phyloP scores from a whole-genome alignment of 371 early-diverging fungal genomes.

The Mortierella sp. region DNA sequence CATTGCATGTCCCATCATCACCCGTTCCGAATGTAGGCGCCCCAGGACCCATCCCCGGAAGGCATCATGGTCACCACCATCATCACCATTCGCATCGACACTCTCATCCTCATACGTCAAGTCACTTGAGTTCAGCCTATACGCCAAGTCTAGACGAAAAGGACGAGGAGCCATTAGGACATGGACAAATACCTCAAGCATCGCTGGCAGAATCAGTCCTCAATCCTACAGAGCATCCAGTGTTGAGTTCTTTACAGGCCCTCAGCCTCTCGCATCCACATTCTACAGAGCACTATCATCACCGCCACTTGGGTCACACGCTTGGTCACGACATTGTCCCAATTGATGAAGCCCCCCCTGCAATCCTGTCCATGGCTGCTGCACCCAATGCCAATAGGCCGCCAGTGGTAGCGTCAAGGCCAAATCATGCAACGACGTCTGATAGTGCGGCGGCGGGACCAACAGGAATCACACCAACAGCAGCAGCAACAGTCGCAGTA shows the following conservation, averaged over 20 bases:
- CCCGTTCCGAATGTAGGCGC: conserved; percentile 4
- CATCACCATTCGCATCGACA: conserved; percentile 15
- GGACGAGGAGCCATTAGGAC: background rate
- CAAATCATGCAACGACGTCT: background rate
- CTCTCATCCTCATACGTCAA: conserved; percentile 26
- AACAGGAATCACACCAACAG: too few relatives aligned
- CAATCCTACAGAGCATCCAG: conserved; percentile 40
- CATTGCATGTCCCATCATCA: conserved; percentile 18
- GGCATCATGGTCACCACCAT: conserved; percentile 21
- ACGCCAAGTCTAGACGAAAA: conserved; percentile 18
- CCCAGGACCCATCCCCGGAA: conserved; percentile 7
- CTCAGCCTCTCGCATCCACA: conserved; percentile 37
- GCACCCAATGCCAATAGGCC: too few relatives aligned
- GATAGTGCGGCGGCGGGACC: too few relatives aligned
- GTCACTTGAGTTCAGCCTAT: conserved; percentile 34
- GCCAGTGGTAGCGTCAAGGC: too few relatives aligned
- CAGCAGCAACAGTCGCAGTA: too few relatives aligned
- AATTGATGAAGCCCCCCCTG: conserved; percentile 7
- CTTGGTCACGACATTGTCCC: conserved; percentile 44
- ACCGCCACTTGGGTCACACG: conserved; percentile 39
- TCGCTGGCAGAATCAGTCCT: conserved; percentile 18
- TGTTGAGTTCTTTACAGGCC: conserved; percentile 43
- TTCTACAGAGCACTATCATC: conserved; percentile 37
- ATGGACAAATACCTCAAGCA: conserved; percentile 18
- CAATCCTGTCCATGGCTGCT: background rate